phyloP scores from a whole-genome alignment of 371 early-diverging fungal species.

The Gilbertella persicaria region DNA sequence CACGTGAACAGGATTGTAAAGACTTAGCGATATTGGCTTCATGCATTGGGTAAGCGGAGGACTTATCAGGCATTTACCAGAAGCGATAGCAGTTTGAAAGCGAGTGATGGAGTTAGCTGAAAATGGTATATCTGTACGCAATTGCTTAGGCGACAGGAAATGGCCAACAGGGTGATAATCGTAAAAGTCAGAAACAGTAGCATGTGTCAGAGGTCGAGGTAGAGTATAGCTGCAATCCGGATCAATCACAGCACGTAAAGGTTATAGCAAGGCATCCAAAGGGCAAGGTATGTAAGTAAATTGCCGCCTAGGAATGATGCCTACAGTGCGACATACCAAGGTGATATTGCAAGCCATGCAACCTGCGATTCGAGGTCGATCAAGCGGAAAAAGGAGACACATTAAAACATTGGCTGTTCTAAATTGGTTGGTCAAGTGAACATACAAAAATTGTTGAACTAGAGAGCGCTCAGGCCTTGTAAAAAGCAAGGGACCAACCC shows the following conservation, averaged over 20 bases:
- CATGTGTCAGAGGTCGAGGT: background rate
- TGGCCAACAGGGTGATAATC: background rate
- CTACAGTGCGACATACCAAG: background rate
- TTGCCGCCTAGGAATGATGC: background rate
- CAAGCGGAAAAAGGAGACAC: background rate
- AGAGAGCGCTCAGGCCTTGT: no score
- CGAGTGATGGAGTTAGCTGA: background rate
- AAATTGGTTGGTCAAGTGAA: background rate
- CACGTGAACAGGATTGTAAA: background rate
- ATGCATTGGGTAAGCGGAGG: background rate
- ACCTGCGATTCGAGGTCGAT: background rate
- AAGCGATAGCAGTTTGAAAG: background rate
- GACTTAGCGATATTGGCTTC: background rate
- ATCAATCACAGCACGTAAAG: background rate
- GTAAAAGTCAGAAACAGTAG: background rate
- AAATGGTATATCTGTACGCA: background rate
- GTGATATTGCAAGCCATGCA: background rate
- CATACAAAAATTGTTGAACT: background rate
- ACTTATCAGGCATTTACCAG: background rate
- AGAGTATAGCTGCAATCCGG: background rate
- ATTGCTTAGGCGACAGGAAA: background rate
- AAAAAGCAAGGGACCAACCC: constrained; percentile 4
- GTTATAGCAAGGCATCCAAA: background rate
- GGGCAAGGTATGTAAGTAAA: background rate
- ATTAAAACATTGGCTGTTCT: background rate